Percentiles rank a stretch among this genome's conserved stretches.
These are phyloP conservation scores for Macrocybe gigantea DNA, from an alignment of 768 basidiomycete species.

Conservation along the genomic window DNA sequence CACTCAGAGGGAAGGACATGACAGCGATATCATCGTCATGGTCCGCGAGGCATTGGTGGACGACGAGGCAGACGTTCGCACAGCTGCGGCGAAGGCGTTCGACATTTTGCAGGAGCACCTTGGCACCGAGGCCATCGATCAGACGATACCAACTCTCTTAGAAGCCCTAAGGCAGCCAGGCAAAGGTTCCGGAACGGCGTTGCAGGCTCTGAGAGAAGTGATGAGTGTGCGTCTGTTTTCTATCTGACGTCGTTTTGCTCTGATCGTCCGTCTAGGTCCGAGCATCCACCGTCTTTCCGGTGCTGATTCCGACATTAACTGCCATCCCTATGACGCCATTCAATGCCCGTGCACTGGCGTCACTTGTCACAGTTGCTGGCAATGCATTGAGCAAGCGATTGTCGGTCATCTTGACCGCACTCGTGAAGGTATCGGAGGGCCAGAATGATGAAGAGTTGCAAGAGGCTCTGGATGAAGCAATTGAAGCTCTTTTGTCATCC, in stretches of 20 bases:
- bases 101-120: conserved; percentile 91
- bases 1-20: conserved; percentile 78
- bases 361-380: conserved; percentile 92
- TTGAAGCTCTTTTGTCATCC: conserved; percentile 69
- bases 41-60: conserved; percentile 86
- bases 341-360: conserved; percentile 87
- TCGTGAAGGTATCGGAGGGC: conserved; percentile 74
- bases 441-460: conserved; percentile 64
- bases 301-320: conserved; percentile 90
- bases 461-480: conserved; percentile 68
- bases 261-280: conserved; percentile 56
- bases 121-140: conserved; percentile 88
- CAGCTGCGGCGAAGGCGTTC: conserved; percentile 84
- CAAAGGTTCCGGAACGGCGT: conserved; percentile 89
- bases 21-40: conserved; percentile 82
- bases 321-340: conserved; percentile 89
- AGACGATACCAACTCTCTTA: conserved; percentile 91
- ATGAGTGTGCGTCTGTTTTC: conserved; percentile 63
- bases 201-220: conserved; percentile 90
- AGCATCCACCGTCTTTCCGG: conserved; percentile 93
- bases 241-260: not conserved
- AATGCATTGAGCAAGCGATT: conserved; percentile 82
- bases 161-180: conserved; percentile 93
- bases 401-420: conserved; percentile 68
- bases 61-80: conserved; percentile 75